Base-by-base conservation (phyloP, 345 rosid genomes). In the Eucalyptus curtisii region DNA sequence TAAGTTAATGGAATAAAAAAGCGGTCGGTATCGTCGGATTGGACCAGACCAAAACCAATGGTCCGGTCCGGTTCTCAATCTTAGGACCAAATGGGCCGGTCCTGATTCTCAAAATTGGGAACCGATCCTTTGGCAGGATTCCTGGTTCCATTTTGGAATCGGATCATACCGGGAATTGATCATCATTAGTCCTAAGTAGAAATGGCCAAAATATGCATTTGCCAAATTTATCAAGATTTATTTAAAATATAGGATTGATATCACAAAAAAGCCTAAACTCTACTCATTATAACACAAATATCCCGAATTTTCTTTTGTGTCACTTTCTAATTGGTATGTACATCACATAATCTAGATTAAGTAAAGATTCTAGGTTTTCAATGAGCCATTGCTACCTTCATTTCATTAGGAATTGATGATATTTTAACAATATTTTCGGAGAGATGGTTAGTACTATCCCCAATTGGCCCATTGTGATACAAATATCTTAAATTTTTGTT, bases 11-110 rank as follows among this genome's bases (percentile, higher is more conserved):
- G 10, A 52, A 52, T 19, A 52, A 52, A 15, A 52, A 52, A 20
- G 10, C 2, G 0, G 5, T 4, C 0, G 0, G 2, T 52, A 19
- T 52, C 0, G 10, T 52, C 4, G 24, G 4, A 52, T 1, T 19
- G 1, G 10, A 49, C 1, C 0, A 3, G 7, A 49, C 1, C 0
- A 2, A 17, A 49, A 13, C 50, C 3, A 49, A 49, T 49, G 50
- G 50, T 4, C 7, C 0, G 0, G 52, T 49, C 2, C 1, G 2
- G 25, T 20, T 52, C 57, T 7, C 0, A 0, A 2, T 52, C 57
- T 52, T 20, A 20, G 25, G 57, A 20, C 57, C 25, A 52, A 52
- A 52, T 0, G 25, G 5, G 10, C 10, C 1, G 0, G 2, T 19
- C 57, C 0, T 2, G 4, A 0, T 7, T 20, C 57, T 4, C 2